Base-by-base conservation (phyloP, 2,329 filamentous ascomycete genomes). In the Fusarium palustre region DNA sequence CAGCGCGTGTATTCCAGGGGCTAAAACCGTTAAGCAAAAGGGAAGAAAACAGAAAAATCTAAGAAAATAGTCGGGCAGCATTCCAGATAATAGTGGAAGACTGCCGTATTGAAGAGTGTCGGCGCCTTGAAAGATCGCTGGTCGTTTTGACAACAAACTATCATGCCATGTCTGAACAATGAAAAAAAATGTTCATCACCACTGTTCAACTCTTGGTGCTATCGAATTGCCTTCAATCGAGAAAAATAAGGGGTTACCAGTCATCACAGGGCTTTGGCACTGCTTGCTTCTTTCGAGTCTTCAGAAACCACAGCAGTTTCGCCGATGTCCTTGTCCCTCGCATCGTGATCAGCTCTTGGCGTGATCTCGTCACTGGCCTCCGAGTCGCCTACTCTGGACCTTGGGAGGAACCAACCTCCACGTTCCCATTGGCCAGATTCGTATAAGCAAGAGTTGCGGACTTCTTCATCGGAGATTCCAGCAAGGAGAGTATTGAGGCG, bases 341-440 rank as follows among this genome's bases (percentile, higher is more conserved):
- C 48, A 25, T 59, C 39, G 22, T 70, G 61, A 31, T 76, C 73
- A 7, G 72, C 74, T 33, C 54, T 77, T 11, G 77, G 76, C 12
- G 76, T 78, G 4, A 55, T 66, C 11, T 76, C 68, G 38, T 75
- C 73, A 45, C 71, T 74, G 1, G 65, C 50, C 7, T 55, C 60
- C 30, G 59, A 55, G 16, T 55, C 42, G 2, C 60, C 66, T 10
- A 66, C 41, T 1, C 42, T 41, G 4, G 69, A 45, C 46, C 68
- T 70, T 9, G 71, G 39, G 13, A 55, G 59, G 53, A 97, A 96
- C 93, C 93, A 97, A 1, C 94, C 94, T 6, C 94, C 94, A n/a
- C 83, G 82, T 72, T 97, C 93, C 94, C 93, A 97, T 46, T 89
- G 78, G 0, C 93, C 93, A 4, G 88, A 82, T 45, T 83, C 79